Base-by-base conservation (phyloP, 1,139 yeast species). In the Taphrina deformans region DNA sequence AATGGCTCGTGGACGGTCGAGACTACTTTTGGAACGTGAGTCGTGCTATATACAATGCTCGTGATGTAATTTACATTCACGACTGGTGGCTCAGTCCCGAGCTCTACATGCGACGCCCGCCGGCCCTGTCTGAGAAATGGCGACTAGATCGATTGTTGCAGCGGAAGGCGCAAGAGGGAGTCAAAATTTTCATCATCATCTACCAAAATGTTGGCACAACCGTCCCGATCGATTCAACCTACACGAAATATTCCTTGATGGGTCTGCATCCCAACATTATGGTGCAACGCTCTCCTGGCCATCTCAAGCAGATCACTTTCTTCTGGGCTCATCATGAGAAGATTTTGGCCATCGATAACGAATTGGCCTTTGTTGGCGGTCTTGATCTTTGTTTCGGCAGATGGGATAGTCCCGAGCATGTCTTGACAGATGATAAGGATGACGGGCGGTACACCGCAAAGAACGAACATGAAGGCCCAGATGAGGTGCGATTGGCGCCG, bases 311-410 rank as follows among this genome's bases (percentile, higher is more conserved):
- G 74, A 91, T 92, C 72, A 91, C 96, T 0, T 89, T 85, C 72
- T 95, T 95, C 75, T 95, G 99, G 99, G 99, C 99, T 0, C 99
- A 95, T 78, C 99, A 95, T 76, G 99, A 95, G 74, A 95, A 95
- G 73, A 77, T 95, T 66, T 85, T 95, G 70, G 83, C 93, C 51
- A 79, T 95, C 66, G 99, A 95, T 75, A 90, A 89, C 70, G 86
- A 93, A 0, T 83, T 91, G 63, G 96, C 96, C 5, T 95, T 93
- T 73, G 78, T 92, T 65, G 99, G 99, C 35, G 99, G 99, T 33
- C 85, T 93, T 69, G 99, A 95, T 76, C 79, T 95, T 67, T 95
- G 99, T 73, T 93, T 84, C 75, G 99, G 99, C 35, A 83, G 99
- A 71, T 95, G 84, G 79, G 99, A 95, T 76, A 92, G 98, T 0